Evolutionary conservation across 768 basidiomycete species (phyloP), one percentile per base, ranked within the genome.

Genomic region (Jaapia argillacea): DNA sequence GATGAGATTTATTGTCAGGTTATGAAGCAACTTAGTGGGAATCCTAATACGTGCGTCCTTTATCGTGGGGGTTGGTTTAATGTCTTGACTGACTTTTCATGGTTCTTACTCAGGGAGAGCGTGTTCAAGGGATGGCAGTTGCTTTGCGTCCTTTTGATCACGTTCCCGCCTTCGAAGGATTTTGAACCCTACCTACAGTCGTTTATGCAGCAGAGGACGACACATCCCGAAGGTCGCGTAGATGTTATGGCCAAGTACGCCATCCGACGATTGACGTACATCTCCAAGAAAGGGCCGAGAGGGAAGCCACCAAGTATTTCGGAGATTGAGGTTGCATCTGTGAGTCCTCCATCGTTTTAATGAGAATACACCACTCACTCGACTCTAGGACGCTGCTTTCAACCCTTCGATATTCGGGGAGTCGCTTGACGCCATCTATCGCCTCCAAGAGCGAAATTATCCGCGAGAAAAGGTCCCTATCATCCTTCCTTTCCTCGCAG

Each of bases 391-490:
- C 53, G 90, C 91, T 22, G 91, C 93, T 5, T 97, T 96, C 66
- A 86, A 92, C 50, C 90, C 92, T 0, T 92, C 89, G 1, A 91
- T 86, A 1, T 97, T 96, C 54, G 90, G 91, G 12, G 90, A 93
- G 66, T 81, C 87, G 0, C 69, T 97, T 10, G 85, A 86, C 49
- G 79, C 79, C 21, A 85, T 90, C 47, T 81, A 86, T 62, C 71
- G 84, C 36, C 66, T 91, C 6, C 92, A 96, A 62, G 80, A 82
- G 54, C 77, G 86, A 33, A 88, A 83, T 41, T 93, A 94, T 54
- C 86, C 90, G 2, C 68, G 76, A 43, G 78, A 85, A 51, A 84
- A 80, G 59, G 81, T 94, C 10, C 92, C 92, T 14, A 89, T 92
- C 59, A 87, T 97, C 53, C 77, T 97, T 5, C 89, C 91, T 12